A percentile compares a stretch with the other conserved stretches of the same genome.
Conservation (phyloP, 148 eudicot species). For the Vaccinium darrowii region DNA sequence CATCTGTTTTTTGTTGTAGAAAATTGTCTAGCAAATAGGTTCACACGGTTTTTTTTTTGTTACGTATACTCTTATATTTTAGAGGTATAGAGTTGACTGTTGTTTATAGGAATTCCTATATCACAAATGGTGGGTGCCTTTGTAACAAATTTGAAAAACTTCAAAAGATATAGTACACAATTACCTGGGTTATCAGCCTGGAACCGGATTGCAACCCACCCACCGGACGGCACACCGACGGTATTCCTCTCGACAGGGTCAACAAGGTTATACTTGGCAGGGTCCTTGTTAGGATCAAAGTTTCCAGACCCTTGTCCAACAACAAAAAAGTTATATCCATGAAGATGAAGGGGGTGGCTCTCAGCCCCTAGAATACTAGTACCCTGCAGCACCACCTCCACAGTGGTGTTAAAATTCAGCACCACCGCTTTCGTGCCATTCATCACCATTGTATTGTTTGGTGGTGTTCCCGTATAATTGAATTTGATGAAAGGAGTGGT, state of each 20-base stretch:
- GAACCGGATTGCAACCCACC: slow-evolving; percentile 72
- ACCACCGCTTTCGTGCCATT: slow-evolving; percentile 55
- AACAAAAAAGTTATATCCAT: slow-evolving; percentile 59
- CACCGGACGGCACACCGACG: slow-evolving; percentile 61
- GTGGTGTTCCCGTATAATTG: slow-evolving; percentile 63
- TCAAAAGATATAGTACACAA: background rate
- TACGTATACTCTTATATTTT: no score
- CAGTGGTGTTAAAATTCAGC: slow-evolving; percentile 54
- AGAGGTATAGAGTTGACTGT: no score
- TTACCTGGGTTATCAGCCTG: slow-evolving; percentile 62
- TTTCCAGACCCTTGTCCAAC: slow-evolving; percentile 77
- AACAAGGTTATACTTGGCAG: slow-evolving; percentile 52
- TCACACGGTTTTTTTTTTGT: no score
- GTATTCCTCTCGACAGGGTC: slow-evolving; percentile 71
- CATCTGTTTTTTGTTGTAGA: no score
- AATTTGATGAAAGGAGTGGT: slow-evolving; percentile 34
- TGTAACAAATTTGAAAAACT: background rate
- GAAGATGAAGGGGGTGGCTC: slow-evolving; percentile 77
- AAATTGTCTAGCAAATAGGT: no score
- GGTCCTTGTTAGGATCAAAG: slow-evolving; percentile 52
- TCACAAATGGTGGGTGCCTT: background rate
- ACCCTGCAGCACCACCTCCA: slow-evolving; percentile 64
- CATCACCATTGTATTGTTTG: slow-evolving; percentile 46
- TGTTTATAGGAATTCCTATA: background rate
- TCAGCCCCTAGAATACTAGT: slow-evolving; percentile 67